Conservation (phyloP, 805 yeast genomes). For the Saturnispora bothae region DNA sequence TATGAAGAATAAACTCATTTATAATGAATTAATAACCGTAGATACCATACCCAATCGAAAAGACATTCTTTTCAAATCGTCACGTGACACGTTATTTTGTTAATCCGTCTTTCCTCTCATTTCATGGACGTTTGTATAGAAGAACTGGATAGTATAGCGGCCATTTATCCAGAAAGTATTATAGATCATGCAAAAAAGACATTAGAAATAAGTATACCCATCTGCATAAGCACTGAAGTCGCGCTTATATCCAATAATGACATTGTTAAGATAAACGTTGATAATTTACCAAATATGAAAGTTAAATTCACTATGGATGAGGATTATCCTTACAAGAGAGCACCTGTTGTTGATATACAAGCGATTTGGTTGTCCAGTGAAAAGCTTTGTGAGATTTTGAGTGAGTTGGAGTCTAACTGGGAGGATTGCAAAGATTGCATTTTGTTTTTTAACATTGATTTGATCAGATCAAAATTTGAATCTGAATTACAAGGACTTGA, state of each 20-base stretch:
- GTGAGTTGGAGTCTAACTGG: slow-evolving; percentile 8
- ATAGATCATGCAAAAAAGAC: slow-evolving; percentile 5
- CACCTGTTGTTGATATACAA: slow-evolving; percentile 22
- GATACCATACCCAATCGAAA: too few relatives aligned
- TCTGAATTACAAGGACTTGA: slow-evolving; percentile 20
- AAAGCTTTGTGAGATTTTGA: slow-evolving; percentile 16
- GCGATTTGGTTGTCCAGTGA: slow-evolving; percentile 25
- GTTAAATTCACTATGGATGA: slow-evolving; percentile 26
- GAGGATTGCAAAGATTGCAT: slow-evolving; percentile 6
- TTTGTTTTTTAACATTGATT: slow-evolving; percentile 11
- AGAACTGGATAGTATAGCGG: slow-evolving; percentile 32
- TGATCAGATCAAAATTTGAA: slow-evolving; percentile 10
- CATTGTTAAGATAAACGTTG: slow-evolving; percentile 9
- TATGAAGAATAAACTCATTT: too few relatives aligned
- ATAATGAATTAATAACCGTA: too few relatives aligned
- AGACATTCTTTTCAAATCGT: too few relatives aligned
- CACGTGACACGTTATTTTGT: too few relatives aligned
- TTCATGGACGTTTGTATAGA: slow-evolving; percentile 18
- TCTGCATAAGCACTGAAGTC: slow-evolving; percentile 19
- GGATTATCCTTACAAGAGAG: slow-evolving; percentile 27
- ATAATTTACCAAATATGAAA: slow-evolving; percentile 25
- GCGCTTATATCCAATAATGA: slow-evolving; percentile 11
- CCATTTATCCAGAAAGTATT: slow-evolving; percentile 32
- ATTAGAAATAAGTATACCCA: slow-evolving; percentile 25
- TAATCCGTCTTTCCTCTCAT: not conserved